Percentiles rank a stretch among this genome's conserved stretches.
Conservation (phyloP, 176 grass and related monocot genomes). For the Bothriochloa decipiens region DNA sequence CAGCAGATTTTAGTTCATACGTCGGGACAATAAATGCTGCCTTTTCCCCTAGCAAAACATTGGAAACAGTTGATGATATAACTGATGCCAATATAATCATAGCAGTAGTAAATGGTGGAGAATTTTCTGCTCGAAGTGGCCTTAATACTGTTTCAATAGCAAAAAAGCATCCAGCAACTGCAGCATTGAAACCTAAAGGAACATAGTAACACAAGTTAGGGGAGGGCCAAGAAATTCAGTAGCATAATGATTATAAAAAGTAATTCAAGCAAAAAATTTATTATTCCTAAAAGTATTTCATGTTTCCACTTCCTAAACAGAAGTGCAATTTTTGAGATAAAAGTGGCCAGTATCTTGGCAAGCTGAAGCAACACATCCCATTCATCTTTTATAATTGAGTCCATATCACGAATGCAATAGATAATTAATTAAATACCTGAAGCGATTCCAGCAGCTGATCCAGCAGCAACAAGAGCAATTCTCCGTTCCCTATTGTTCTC, state of each 20-base stretch:
- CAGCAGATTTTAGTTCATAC: slow-evolving; percentile 99
- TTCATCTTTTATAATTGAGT: neutral
- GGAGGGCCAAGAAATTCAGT: neutral
- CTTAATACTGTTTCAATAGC: slow-evolving; percentile 96
- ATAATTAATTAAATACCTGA: slow-evolving; percentile 67
- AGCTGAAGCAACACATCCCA: neutral
- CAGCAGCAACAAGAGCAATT: slow-evolving; percentile 93
- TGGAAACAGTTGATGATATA: slow-evolving; percentile 98
- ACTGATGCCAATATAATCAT: slow-evolving; percentile 99
- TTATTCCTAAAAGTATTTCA: neutral
- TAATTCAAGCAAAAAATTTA: slow-evolving; percentile 3
- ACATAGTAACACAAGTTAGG: slow-evolving; percentile 48
- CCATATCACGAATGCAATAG: neutral
- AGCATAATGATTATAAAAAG: slow-evolving; percentile 1
- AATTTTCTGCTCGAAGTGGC: slow-evolving; percentile 96
- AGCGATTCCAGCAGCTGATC: slow-evolving; percentile 99
- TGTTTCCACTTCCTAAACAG: slow-evolving; percentile 7
- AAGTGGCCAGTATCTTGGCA: slow-evolving; percentile 9
- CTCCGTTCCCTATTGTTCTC: slow-evolving; percentile 94
- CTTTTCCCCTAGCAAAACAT: slow-evolving; percentile 90
- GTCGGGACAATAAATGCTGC: slow-evolving; percentile 95
- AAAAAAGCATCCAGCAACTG: slow-evolving; percentile 97
- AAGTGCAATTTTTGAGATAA: slow-evolving; percentile 5
- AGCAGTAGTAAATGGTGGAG: slow-evolving; percentile 96
- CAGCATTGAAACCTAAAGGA: slow-evolving; percentile 91